These are phyloP conservation scores for Didymella exigua DNA, from an alignment of 2,329 filamentous ascomycete species.

Conservation along the genomic window DNA sequence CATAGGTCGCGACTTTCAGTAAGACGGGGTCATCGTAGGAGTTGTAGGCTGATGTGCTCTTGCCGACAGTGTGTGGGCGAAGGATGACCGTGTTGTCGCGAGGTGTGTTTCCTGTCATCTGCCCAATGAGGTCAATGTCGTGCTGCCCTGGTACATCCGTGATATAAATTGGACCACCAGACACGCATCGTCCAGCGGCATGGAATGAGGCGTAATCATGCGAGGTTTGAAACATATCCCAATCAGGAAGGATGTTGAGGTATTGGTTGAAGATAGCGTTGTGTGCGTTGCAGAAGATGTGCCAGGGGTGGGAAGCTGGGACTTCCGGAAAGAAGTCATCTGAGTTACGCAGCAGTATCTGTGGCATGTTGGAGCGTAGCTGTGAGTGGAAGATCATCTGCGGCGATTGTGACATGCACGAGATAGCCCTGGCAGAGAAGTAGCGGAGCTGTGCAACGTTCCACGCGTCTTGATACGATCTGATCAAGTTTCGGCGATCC, in stretches of 20 bases:
- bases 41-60: slow-evolving; percentile 74
- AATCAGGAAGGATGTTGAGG: slow-evolving; percentile 85
- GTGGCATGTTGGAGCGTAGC: slow-evolving; percentile 74
- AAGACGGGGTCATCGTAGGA: slow-evolving; percentile 74
- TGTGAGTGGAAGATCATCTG: slow-evolving; percentile 86
- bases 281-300: slow-evolving; percentile 92
- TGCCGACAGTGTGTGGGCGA: slow-evolving; percentile 75
- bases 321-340: slow-evolving; percentile 91
- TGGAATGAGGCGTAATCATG: slow-evolving; percentile 80
- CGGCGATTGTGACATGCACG: slow-evolving; percentile 93
- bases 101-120: slow-evolving; percentile 79
- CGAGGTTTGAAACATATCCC: slow-evolving; percentile 75
- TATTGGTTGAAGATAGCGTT: slow-evolving; percentile 83
- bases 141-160: slow-evolving; percentile 88
- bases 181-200: slow-evolving; percentile 85
- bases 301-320: slow-evolving; percentile 84
- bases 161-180: slow-evolving; percentile 91
- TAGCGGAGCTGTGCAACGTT: slow-evolving; percentile 75
- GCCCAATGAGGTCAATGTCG: slow-evolving; percentile 72
- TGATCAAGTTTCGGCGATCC: slow-evolving; percentile 73
- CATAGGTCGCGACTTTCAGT: slow-evolving; percentile 79
- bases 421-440: slow-evolving; percentile 79
- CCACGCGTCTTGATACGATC: slow-evolving; percentile 85
- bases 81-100: slow-evolving; percentile 79
- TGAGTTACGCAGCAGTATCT: slow-evolving; percentile 80